These are phyloP conservation scores for Teratosphaeria nubilosa DNA, from an alignment of 2,329 filamentous ascomycete genomes.

Conservation along the genomic window DNA sequence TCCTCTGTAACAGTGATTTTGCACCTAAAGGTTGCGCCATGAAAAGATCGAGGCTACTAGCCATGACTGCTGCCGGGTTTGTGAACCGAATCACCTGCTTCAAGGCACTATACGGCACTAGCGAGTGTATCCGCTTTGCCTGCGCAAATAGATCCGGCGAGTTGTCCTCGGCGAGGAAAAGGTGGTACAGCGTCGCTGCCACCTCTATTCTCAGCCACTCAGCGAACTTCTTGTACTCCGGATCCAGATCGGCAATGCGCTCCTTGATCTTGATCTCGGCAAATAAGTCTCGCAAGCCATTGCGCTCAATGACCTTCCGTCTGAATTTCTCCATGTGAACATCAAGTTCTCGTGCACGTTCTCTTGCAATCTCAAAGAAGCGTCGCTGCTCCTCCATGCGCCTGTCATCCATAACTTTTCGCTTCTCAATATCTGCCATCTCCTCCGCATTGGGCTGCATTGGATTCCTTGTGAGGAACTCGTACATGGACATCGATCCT, in stretches of 20 bases:
- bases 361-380: constrained; percentile 91
- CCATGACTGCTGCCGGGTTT: constrained; percentile 95
- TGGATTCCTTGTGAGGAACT: constrained; percentile 68
- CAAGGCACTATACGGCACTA: constrained; percentile 83
- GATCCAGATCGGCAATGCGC: constrained; percentile 75
- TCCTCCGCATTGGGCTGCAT: constrained; percentile 74
- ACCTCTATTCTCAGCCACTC: constrained; percentile 98
- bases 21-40: constrained; percentile 89
- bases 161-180: constrained; percentile 97
- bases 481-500: constrained; percentile 68
- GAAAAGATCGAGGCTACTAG: constrained; percentile 87
- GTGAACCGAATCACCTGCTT: constrained; percentile 97
- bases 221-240: constrained; percentile 95
- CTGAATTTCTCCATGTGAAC: constrained; percentile 89
- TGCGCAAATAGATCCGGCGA: constrained; percentile 93
- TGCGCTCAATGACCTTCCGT: constrained; percentile 58
- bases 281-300: constrained; percentile 87
- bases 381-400: constrained; percentile 83
- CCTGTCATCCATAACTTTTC: constrained; percentile 76
- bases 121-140: constrained; percentile 83
- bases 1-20: constrained; percentile 81
- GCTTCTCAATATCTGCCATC: constrained; percentile 63
- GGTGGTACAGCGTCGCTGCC: constrained; percentile 88
- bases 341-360: constrained; percentile 83
- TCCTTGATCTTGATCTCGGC: constrained; percentile 85